phyloP scores from a whole-genome alignment of 208 protist genomes.

The Leishmania tarentolae region DNA sequence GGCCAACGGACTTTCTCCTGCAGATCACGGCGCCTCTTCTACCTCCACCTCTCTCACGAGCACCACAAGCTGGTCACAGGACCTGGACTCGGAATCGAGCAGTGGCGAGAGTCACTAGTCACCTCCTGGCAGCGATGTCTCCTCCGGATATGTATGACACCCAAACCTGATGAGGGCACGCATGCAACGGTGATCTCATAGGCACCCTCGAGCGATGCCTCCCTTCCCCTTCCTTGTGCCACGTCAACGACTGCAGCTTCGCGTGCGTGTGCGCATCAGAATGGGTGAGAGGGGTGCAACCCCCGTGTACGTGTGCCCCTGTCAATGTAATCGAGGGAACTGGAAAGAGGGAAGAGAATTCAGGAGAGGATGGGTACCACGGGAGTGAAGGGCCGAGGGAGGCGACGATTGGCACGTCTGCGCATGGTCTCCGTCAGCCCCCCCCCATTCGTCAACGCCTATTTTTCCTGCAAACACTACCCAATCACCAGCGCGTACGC shows the following conservation, averaged over 20 bases:
- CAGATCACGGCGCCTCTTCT: background rate
- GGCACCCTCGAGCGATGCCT: background rate
- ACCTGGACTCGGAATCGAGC: conserved; percentile 21
- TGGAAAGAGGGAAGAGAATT: background rate
- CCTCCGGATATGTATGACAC: background rate
- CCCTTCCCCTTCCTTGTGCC: background rate
- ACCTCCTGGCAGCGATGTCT: conserved; percentile 6
- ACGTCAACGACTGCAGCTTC: background rate
- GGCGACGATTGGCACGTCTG: background rate
- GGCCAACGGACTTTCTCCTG: background rate
- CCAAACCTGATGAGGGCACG: background rate
- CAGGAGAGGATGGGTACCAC: background rate
- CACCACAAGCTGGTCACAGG: conserved; percentile 8
- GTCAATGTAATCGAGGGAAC: background rate
- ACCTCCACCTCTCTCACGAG: conserved; percentile 8
- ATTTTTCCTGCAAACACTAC: background rate
- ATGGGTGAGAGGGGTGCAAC: background rate
- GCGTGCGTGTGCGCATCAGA: background rate
- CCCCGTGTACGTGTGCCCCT: background rate
- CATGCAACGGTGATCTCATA: background rate
- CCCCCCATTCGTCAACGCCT: background rate
- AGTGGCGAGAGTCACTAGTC: conserved; percentile 15
- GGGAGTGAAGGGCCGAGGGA: background rate
- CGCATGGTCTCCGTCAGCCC: background rate
- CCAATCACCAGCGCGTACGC: background rate